A percentile compares a stretch with the other conserved stretches of the same genome.
phyloP scores from a whole-genome alignment of 352 stramenopile genomes.

The Phytophthora boehmeriae region DNA sequence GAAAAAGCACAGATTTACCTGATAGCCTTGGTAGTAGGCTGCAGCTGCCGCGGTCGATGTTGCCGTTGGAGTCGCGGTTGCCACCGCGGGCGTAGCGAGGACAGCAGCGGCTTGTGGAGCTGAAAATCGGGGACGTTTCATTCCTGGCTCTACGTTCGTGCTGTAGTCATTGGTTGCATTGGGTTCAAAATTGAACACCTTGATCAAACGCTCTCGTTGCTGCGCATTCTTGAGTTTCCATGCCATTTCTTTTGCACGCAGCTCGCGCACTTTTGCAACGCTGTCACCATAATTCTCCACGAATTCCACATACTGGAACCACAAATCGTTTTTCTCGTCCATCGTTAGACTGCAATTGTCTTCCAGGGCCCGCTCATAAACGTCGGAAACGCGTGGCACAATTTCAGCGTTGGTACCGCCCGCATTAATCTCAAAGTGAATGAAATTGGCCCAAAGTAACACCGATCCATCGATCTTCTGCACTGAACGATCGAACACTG shows the following conservation, averaged over 20 bases:
- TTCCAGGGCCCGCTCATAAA: slow-evolving; percentile 58
- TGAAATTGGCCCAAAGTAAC: slow-evolving; percentile 69
- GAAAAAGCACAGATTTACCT: slow-evolving; percentile 59
- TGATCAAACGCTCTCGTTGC: slow-evolving; percentile 55
- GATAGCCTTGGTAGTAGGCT: slow-evolving; percentile 81
- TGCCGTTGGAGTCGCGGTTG: slow-evolving; percentile 22
- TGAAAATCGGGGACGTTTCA: slow-evolving; percentile 65
- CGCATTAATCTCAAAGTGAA: slow-evolving; percentile 70
- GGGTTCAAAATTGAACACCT: slow-evolving; percentile 59
- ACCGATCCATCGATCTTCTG: slow-evolving; percentile 51
- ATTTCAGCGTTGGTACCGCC: slow-evolving; percentile 28
- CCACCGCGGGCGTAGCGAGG: slow-evolving; percentile 16
- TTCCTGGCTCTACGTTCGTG: slow-evolving; percentile 39
- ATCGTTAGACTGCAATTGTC: slow-evolving; percentile 58
- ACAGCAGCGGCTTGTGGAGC: slow-evolving; percentile 23
- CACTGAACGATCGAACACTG: slow-evolving; percentile 49
- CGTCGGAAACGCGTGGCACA: slow-evolving; percentile 41
- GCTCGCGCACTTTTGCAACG: slow-evolving; percentile 52
- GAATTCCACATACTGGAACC: slow-evolving; percentile 82
- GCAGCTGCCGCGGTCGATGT: slow-evolving; percentile 33
- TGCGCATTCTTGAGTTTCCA: slow-evolving; percentile 76
- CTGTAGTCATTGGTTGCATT: slow-evolving; percentile 28
- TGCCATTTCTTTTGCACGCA: slow-evolving; percentile 54
- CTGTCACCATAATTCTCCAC: slow-evolving; percentile 58
- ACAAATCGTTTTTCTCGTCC: slow-evolving; percentile 83